A percentile compares a stretch with the other conserved stretches of the same genome.
Evolutionary conservation across 1,139 yeast species (phyloP).

Genomic region (Sugiyamaella grinbergsii): DNA sequence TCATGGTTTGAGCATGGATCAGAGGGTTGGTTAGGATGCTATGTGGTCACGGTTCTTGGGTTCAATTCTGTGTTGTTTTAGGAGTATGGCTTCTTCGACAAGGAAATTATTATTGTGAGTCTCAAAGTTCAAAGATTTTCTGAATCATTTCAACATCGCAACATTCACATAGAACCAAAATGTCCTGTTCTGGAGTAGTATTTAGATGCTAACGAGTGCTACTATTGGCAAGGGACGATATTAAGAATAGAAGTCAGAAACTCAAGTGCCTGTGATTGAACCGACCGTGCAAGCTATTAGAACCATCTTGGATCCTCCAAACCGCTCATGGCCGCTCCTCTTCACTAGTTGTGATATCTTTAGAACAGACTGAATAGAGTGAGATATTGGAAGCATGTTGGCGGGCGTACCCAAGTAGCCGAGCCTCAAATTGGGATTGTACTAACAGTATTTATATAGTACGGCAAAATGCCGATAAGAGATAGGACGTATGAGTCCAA

Average conservation of each 20-base stretch:
- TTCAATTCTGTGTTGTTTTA: not conserved
- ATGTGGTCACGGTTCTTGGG: no score
- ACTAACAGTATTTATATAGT: no score
- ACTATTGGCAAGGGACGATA: slow-evolving; percentile 16
- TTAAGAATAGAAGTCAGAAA: not conserved
- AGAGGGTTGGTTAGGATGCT: not conserved
- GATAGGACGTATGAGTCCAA: no score
- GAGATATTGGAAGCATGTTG: no score
- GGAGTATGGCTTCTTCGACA: not conserved
- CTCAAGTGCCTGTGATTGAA: not conserved
- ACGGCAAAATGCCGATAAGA: no score
- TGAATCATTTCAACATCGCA: no score
- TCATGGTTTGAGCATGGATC: not conserved
- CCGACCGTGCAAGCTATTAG: not conserved
- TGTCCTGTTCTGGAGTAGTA: slow-evolving; percentile 17
- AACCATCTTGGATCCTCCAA: not conserved
- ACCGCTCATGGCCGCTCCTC: not conserved
- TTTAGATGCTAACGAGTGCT: not conserved
- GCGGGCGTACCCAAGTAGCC: no score
- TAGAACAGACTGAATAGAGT: no score
- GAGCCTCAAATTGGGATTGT: no score
- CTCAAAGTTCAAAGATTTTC: not conserved
- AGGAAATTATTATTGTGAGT: no score
- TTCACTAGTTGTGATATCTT: not conserved
- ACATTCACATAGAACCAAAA: slow-evolving; percentile 4